A percentile compares a stretch with the other conserved stretches of the same genome.
These are phyloP conservation scores for Salix arbutifolia DNA, from an alignment of 345 rosid species.

Conservation along the genomic window DNA sequence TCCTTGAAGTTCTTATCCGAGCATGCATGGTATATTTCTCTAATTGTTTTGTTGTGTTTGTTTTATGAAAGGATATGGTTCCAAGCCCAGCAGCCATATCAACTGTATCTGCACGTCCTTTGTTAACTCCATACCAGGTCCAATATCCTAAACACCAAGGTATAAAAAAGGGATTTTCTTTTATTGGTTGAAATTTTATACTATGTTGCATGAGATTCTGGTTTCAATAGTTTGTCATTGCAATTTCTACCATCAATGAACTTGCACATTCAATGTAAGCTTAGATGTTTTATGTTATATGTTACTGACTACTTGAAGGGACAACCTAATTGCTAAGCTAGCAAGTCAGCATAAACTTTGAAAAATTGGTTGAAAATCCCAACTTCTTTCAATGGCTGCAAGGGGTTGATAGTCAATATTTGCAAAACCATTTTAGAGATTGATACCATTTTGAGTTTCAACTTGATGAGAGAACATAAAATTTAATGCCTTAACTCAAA, in stretches of 20 bases:
- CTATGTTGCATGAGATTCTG: not conserved
- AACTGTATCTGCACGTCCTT: slow-evolving; percentile 47
- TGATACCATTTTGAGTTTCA: not conserved
- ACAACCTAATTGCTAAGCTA: not conserved
- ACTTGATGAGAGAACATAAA: not conserved
- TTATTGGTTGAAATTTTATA: not conserved
- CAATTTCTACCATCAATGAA: not conserved
- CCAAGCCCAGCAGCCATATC: slow-evolving; percentile 47
- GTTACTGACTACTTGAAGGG: not conserved
- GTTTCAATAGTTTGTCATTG: not conserved
- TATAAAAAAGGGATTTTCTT: slow-evolving; percentile 1
- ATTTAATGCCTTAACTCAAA: not conserved
- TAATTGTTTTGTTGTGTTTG: slow-evolving; percentile 7
- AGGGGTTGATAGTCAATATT: not conserved
- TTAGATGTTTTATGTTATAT: slow-evolving; percentile 1
- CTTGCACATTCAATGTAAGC: not conserved
- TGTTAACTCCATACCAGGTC: slow-evolving; percentile 43
- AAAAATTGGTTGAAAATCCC: not conserved
- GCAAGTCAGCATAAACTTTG: not conserved
- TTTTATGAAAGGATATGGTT: slow-evolving; percentile 50
- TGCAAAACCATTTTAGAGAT: not conserved
- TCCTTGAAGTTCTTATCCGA: not conserved
- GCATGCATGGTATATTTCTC: not conserved
- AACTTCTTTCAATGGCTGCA: not conserved
- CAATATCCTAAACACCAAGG: slow-evolving; percentile 41